Base-by-base conservation (phyloP, 768 basidiomycete genomes). In the Mycena indigotica region DNA sequence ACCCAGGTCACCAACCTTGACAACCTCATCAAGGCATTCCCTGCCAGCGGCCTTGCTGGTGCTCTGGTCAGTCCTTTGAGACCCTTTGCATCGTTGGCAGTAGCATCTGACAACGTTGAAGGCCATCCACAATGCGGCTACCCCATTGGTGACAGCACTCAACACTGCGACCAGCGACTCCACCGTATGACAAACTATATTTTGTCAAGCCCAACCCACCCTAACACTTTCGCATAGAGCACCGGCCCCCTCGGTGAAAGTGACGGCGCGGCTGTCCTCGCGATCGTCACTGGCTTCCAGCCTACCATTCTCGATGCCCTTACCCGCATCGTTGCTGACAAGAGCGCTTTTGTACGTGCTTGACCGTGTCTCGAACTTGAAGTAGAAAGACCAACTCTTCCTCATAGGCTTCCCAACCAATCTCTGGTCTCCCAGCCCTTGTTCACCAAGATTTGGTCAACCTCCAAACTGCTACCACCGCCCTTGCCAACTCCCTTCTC, bases 381-480 rank as follows among this genome's bases (percentile, higher is more conserved):
- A n/a, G 26, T 41, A 6, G 10, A 23, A 13, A 4, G 2, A 21
- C 29, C 56, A 28, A 56, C 30, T 19, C 48, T 19, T n/a, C 17
- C 19, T 0, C n/a, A 8, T 51, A 60, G 41, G 68, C 63, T 17
- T 50, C 58, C 6, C 55, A 73, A 23, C 69, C 72, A 41, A 61
- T 75, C 44, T 68, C 66, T 44, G 70, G 69, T 16, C 32, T 71
- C 38, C 57, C 71, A 17, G 68, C 69, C 19, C 61, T 76, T 28
- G 63, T 75, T 32, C 56, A 63, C 21, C 46, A 62, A 35, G 75
- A 75, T 52, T 65, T 76, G 3, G 46, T 52, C 13, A 60, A 44
- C 17, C 66, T 75, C 54, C 64, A 63, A 5, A 41, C 53, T 16
- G 44, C 32, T 46, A 70, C 69, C 13, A 49, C 45, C 29, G 48